These are phyloP conservation scores for Hordeum marinum DNA, from an alignment of 176 grass and related monocot genomes.

Conservation along the genomic window DNA sequence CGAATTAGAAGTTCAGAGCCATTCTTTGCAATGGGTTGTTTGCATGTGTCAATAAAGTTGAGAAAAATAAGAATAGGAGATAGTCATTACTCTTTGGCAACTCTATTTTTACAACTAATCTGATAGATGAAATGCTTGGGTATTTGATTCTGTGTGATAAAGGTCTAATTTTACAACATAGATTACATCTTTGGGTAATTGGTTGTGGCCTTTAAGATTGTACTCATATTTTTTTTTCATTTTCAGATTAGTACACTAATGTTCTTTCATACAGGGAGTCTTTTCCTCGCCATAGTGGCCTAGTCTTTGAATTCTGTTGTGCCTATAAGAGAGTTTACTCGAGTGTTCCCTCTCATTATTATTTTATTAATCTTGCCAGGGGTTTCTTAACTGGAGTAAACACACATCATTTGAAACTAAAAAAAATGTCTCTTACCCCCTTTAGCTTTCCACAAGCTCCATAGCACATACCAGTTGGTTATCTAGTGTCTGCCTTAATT, in stretches of 20 bases:
- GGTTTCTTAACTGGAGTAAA: slow-evolving; percentile 2
- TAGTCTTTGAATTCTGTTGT: neutral
- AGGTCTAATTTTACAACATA: neutral
- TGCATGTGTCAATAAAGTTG: neutral
- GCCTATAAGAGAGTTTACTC: neutral
- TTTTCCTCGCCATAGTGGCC: neutral
- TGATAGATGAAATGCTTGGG: slow-evolving; percentile 2
- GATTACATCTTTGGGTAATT: neutral
- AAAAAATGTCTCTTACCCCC: neutral
- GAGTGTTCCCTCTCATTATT: neutral
- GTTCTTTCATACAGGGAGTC: neutral
- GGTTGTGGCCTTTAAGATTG: neutral
- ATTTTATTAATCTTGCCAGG: neutral
- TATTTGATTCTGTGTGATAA: neutral
- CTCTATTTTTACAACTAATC: neutral
- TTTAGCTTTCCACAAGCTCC: neutral
- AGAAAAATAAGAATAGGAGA: neutral
- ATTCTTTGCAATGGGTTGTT: neutral
- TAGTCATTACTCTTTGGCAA: neutral
- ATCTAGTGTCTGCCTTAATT: neutral
- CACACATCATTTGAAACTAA: neutral
- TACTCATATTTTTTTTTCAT: neutral
- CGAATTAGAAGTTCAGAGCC: neutral
- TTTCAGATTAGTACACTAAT: neutral
- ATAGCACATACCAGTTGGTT: neutral